phyloP scores from a whole-genome alignment of 2,329 filamentous ascomycete genomes.

The Chrysoporthe puriensis region DNA sequence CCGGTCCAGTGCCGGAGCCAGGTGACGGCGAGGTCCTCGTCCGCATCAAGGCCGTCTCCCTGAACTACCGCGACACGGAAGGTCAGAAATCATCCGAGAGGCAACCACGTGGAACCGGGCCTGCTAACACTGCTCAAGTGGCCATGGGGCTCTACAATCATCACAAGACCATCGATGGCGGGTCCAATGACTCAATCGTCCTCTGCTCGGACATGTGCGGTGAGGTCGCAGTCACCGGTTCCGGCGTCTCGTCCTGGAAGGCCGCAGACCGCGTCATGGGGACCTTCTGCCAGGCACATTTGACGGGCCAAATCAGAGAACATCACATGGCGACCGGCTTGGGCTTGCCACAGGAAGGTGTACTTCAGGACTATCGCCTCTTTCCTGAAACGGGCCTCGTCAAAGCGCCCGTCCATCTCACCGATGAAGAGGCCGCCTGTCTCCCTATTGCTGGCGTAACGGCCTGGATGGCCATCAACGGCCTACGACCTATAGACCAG shows the following conservation, averaged over 20 bases:
- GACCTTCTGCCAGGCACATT: constrained; percentile 63
- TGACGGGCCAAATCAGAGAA: constrained; percentile 62
- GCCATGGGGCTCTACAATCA: constrained; percentile 69
- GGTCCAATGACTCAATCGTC: constrained; percentile 50
- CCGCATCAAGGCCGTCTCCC: constrained; percentile 49
- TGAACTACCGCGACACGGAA: constrained; percentile 56
- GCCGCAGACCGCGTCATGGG: constrained; percentile 68
- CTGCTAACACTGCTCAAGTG: constrained; percentile 46
- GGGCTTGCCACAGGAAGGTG: constrained; percentile 62
- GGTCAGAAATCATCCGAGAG: constrained; percentile 37
- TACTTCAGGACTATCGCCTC: constrained; percentile 61
- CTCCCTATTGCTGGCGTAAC: constrained; percentile 66
- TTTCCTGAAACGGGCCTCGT: constrained; percentile 62
- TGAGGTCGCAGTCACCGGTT: constrained; percentile 55
- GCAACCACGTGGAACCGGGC: neutral
- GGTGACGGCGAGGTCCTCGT: constrained; percentile 56
- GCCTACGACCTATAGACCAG: constrained; percentile 57
- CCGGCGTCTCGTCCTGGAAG: constrained; percentile 47
- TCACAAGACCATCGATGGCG: constrained; percentile 55
- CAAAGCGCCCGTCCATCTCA: constrained; percentile 58
- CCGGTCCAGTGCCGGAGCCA: constrained; percentile 50
- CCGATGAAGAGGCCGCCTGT: constrained; percentile 61
- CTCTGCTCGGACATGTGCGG: constrained; percentile 75
- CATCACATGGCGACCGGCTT: constrained; percentile 60
- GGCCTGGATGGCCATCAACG: constrained; percentile 68